Evolutionary conservation across 2,329 filamentous ascomycete species (phyloP).

Genomic region (Graphilbum ipis-grandicollis): DNA sequence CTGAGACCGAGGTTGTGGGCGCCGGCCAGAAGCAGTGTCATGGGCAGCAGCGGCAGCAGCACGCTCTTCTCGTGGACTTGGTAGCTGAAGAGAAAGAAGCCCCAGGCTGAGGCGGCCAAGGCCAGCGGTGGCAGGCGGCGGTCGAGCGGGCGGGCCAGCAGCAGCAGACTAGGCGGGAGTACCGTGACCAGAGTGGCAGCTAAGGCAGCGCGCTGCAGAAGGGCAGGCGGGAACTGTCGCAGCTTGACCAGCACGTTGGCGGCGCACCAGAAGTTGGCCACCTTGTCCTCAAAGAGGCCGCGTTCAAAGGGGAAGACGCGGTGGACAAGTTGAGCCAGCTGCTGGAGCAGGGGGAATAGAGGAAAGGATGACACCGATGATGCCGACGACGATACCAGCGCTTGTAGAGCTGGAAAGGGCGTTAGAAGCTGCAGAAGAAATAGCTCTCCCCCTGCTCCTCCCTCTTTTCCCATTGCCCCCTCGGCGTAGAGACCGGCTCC

Average conservation of each 20-base stretch:
- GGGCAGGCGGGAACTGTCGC: conserved; percentile 44
- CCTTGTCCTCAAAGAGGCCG: conserved; percentile 97
- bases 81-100: conserved; percentile 93
- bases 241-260: conserved; percentile 83
- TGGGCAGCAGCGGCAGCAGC: conserved; percentile 76
- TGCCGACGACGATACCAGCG: no score
- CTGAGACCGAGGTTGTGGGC: conserved; percentile 62
- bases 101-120: conserved; percentile 77
- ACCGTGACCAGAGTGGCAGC: conserved; percentile 60
- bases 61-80: conserved; percentile 98
- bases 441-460: no score
- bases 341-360: conserved; percentile 51
- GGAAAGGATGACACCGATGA: no score
- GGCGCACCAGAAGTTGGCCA: conserved; percentile 95
- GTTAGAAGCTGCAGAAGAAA: no score
- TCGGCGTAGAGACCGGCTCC: conserved; percentile 37
- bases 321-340: conserved; percentile 69
- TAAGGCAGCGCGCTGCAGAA: conserved; percentile 64
- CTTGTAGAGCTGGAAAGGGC: no score
- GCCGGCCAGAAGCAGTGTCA: conserved; percentile 72
- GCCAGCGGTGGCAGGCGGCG: conserved; percentile 64
- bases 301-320: conserved; percentile 91
- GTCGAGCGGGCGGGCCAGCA: conserved; percentile 63
- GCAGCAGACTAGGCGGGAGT: conserved; percentile 57
- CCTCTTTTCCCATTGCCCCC: conserved; percentile 19